Conservation (phyloP, 2,329 filamentous ascomycete genomes). For the Helotiales sp. region DNA sequence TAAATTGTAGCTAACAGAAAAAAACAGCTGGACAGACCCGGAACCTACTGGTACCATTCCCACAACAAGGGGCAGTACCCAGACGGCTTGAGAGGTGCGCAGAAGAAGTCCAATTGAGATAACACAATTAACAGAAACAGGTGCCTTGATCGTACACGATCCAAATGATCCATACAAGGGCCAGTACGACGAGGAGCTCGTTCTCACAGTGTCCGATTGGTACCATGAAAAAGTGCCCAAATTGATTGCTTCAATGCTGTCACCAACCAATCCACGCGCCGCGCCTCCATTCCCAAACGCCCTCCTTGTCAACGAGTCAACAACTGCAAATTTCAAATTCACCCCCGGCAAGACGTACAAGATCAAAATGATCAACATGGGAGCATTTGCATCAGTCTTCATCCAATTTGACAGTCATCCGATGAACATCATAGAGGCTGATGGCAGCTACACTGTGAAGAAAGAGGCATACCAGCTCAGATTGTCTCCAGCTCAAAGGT, state of each 20-base stretch:
- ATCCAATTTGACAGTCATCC: slow-evolving; percentile 30
- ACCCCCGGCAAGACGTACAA: slow-evolving; percentile 30
- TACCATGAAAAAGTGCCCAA: slow-evolving; percentile 49
- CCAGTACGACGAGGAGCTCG: slow-evolving; percentile 61
- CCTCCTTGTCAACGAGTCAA: slow-evolving; percentile 25
- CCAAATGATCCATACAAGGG: slow-evolving; percentile 56
- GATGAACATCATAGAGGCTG: slow-evolving; percentile 54
- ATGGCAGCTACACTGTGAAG: slow-evolving; percentile 49
- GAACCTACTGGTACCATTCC: slow-evolving; percentile 66
- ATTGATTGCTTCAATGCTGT: slow-evolving; percentile 26
- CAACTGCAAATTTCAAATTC: slow-evolving; percentile 30
- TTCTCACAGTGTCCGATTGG: slow-evolving; percentile 63
- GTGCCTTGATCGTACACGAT: slow-evolving; percentile 65
- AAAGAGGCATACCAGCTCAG: slow-evolving; percentile 49
- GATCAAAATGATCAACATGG: slow-evolving; percentile 31
- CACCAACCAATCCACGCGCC: slow-evolving; percentile 17
- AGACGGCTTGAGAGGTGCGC: slow-evolving; percentile 23
- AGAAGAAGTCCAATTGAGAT: not conserved
- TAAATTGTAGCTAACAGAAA: slow-evolving; percentile 34
- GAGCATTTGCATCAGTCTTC: slow-evolving; percentile 26
- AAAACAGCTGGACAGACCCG: slow-evolving; percentile 23
- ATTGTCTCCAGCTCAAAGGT: slow-evolving; percentile 53
- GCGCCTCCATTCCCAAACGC: slow-evolving; percentile 26
- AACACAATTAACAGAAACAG: slow-evolving; percentile 2
- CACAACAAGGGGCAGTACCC: slow-evolving; percentile 51